Conservation (phyloP, 2,329 filamentous ascomycete species). For the Botrytis medusae region DNA sequence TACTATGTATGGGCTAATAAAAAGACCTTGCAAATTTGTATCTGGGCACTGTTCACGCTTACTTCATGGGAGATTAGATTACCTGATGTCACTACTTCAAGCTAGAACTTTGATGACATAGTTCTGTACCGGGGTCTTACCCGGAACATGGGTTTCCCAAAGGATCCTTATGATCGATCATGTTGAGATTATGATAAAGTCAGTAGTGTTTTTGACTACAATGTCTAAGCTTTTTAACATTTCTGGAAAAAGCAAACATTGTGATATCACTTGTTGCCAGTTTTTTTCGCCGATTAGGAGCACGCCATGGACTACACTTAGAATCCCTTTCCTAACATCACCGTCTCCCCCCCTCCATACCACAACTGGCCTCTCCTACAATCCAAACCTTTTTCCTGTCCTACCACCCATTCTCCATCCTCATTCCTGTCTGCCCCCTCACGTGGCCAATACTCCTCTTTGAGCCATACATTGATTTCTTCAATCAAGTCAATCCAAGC, state of each 20-base stretch:
- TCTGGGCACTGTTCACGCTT: not conserved
- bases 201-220: not conserved
- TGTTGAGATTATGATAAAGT: not conserved
- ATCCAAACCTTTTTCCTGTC: constrained; percentile 78
- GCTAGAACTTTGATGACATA: not conserved
- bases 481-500: constrained; percentile 71
- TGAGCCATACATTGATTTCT: constrained; percentile 73
- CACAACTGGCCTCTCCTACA: constrained; percentile 73
- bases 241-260: not conserved
- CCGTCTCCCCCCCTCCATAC: constrained; percentile 80
- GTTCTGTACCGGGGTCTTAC: not conserved
- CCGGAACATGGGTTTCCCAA: not conserved
- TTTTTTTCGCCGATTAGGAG: not conserved
- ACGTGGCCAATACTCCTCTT: constrained; percentile 67
- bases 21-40: not conserved
- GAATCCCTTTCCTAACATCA: constrained; percentile 63
- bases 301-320: constrained; percentile 34
- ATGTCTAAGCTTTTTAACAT: too few relatives aligned
- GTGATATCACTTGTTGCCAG: not conserved
- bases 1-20: not conserved
- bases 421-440: constrained; percentile 42
- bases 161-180: not conserved
- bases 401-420: constrained; percentile 79
- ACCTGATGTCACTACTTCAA: not conserved
- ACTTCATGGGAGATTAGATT: not conserved